Conservation (phyloP, 768 basidiomycete species). For the Crepidotus variabilis region DNA sequence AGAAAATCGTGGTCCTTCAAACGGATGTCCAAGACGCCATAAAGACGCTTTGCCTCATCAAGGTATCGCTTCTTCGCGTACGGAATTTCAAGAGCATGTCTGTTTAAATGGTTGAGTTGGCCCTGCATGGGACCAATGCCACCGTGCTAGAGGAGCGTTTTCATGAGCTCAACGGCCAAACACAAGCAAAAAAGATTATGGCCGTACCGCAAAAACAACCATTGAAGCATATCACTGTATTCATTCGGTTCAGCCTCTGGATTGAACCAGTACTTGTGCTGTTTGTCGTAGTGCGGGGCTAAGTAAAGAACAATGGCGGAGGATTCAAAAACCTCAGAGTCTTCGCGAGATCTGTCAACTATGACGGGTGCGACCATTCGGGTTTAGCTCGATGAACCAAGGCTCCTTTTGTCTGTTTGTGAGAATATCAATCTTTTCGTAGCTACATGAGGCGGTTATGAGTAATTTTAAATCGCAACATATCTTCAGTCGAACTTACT, state of each 20-base stretch:
- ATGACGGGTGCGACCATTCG: slow-evolving; percentile 71
- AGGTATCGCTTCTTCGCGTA: slow-evolving; percentile 71
- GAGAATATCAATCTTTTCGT: slow-evolving; percentile 50
- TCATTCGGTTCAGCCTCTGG: slow-evolving; percentile 49
- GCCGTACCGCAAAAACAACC: slow-evolving; percentile 80
- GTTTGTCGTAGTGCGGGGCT: slow-evolving; percentile 73
- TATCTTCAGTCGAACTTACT: slow-evolving; percentile 27
- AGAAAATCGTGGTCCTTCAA: slow-evolving; percentile 75
- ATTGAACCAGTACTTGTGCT: slow-evolving; percentile 68
- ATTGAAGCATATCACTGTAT: slow-evolving; percentile 73
- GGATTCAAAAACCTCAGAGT: slow-evolving; percentile 72
- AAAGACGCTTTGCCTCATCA: slow-evolving; percentile 81
- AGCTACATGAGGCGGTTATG: slow-evolving; percentile 25
- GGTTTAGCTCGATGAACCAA: slow-evolving; percentile 75
- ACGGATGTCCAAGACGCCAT: slow-evolving; percentile 77
- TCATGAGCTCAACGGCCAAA: not conserved
- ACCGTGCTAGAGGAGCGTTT: slow-evolving; percentile 49
- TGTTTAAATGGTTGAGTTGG: slow-evolving; percentile 73
- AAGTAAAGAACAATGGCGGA: slow-evolving; percentile 83
- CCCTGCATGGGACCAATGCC: slow-evolving; percentile 90
- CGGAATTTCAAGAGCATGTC: slow-evolving; percentile 61
- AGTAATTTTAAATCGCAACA: not conserved
- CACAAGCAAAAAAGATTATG: not conserved
- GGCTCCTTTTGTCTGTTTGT: slow-evolving; percentile 76
- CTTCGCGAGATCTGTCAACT: slow-evolving; percentile 53